A percentile compares a stretch with the other conserved stretches of the same genome.
Conservation (phyloP, 2,329 filamentous ascomycete species). For the Orbilia javanica region DNA sequence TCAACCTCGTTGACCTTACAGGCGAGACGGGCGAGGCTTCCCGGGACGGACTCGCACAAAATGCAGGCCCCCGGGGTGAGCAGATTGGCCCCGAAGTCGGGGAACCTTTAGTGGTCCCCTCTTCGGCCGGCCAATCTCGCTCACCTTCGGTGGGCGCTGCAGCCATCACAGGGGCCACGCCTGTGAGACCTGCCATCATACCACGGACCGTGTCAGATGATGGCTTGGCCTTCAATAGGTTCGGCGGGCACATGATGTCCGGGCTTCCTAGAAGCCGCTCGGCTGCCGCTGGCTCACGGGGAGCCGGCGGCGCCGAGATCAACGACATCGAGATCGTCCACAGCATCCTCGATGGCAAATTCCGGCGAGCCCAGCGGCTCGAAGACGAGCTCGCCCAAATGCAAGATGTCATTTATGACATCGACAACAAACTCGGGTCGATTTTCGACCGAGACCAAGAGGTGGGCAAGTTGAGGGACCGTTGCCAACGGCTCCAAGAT, state of each 20-base stretch:
- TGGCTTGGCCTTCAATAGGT: background rate
- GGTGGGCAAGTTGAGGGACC: constrained; percentile 14
- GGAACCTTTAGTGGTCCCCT: background rate
- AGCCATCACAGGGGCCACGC: background rate
- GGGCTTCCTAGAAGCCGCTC: background rate
- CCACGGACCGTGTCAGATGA: background rate
- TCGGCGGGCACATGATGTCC: background rate
- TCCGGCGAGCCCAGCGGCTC: constrained; percentile 28
- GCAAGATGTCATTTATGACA: constrained; percentile 31
- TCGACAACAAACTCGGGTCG: constrained; percentile 39
- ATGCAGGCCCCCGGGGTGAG: background rate
- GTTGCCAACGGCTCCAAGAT: constrained; percentile 44
- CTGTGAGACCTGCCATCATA: background rate
- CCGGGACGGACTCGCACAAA: background rate
- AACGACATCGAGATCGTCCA: constrained; percentile 48
- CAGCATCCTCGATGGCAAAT: constrained; percentile 33
- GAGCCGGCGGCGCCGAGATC: background rate
- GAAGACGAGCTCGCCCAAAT: constrained; percentile 34
- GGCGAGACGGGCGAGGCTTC: background rate
- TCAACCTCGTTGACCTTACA: constrained; percentile 1
- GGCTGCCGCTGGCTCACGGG: constrained; percentile 6
- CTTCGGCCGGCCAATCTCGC: background rate
- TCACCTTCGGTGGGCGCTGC: background rate
- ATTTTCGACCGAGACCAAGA: constrained; percentile 39
- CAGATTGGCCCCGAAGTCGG: background rate